phyloP scores from a whole-genome alignment of 169 alveolate species.

The Besnoitia besnoiti region DNA sequence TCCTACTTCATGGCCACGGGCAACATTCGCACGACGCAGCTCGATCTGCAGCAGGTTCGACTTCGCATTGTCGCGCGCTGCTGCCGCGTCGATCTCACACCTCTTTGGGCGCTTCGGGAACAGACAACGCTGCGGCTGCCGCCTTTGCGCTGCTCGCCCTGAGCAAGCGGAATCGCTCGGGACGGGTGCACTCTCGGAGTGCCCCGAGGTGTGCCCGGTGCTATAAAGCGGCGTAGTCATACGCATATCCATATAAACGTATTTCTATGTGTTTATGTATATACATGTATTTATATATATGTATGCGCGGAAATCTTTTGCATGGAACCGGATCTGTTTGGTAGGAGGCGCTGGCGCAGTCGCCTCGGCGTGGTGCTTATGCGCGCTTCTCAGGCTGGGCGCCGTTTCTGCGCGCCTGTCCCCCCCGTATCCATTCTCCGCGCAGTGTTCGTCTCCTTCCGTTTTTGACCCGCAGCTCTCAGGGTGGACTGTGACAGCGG shows the following conservation, averaged over 20 bases:
- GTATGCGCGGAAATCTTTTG: background rate
- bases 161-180: too few relatives aligned
- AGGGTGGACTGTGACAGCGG: constrained; percentile 99
- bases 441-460: background rate
- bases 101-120: too few relatives aligned
- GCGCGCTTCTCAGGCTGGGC: too few relatives aligned
- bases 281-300: background rate
- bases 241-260: background rate
- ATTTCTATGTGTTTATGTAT: background rate
- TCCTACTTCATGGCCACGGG: constrained; percentile 96
- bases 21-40: constrained; percentile 84
- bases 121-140: too few relatives aligned
- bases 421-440: too few relatives aligned
- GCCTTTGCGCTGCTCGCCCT: too few relatives aligned
- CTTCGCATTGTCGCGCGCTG: background rate
- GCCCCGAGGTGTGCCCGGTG: too few relatives aligned
- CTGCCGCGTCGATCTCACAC: background rate
- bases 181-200: too few relatives aligned
- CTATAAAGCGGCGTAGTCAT: too few relatives aligned
- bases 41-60: constrained; percentile 76
- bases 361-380: too few relatives aligned
- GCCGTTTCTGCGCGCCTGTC: too few relatives aligned
- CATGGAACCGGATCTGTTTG: background rate
- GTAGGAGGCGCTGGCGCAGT: too few relatives aligned
- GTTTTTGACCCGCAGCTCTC: constrained; percentile 88